These are phyloP conservation scores for Acanthamoeba rhysodes DNA, from an alignment of 208 protist genomes.

Conservation along the genomic window DNA sequence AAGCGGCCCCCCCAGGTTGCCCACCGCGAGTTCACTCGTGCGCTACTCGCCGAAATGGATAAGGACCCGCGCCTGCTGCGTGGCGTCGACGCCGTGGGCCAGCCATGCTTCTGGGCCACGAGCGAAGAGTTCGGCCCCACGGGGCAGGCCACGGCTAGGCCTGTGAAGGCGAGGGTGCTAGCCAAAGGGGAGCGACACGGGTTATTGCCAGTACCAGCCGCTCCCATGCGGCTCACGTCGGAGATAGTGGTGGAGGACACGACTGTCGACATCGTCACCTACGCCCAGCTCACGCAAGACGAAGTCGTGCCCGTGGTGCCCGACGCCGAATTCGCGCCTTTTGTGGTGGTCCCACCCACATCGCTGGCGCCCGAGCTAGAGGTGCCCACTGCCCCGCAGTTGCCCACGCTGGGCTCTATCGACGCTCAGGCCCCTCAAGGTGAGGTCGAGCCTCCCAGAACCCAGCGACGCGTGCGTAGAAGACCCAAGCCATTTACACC, in stretches of 20 bases:
- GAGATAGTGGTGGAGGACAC: background rate
- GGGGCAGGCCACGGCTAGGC: background rate
- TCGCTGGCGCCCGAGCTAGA: background rate
- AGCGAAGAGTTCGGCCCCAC: background rate
- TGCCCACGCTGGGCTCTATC: background rate
- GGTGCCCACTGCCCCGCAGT: background rate
- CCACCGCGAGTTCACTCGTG: background rate
- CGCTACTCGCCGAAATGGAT: background rate
- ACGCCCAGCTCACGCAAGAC: background rate
- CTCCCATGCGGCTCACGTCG: background rate
- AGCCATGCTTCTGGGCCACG: conserved; percentile 13
- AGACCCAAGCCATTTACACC: background rate
- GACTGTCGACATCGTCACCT: background rate
- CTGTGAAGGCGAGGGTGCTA: background rate
- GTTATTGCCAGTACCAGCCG: background rate
- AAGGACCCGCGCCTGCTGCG: background rate
- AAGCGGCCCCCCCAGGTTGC: background rate
- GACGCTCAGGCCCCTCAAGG: background rate
- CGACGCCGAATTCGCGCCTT: background rate
- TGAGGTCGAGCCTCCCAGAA: background rate
- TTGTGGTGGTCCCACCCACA: background rate
- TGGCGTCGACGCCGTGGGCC: background rate
- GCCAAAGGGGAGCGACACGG: background rate
- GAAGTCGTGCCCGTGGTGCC: background rate
- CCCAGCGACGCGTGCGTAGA: background rate